Percentiles rank a stretch among this genome's conserved stretches.
phyloP scores from a whole-genome alignment of 495 filamentous ascomycete genomes.

The Opeltia flavorubescens region DNA sequence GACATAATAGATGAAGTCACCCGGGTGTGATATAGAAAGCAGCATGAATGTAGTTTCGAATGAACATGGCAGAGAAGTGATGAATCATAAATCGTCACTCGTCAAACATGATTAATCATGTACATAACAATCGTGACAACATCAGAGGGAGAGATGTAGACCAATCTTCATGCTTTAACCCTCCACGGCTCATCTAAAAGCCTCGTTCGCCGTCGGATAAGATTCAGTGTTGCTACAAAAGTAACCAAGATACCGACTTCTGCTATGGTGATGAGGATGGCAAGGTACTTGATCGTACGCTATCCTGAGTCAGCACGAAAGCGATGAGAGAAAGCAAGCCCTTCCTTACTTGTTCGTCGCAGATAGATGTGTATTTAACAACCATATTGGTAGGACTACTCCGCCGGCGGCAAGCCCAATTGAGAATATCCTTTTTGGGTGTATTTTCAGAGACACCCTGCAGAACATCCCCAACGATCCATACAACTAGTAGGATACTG shows the following conservation, averaged over 20 bases:
- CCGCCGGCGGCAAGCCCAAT: constrained; percentile 2
- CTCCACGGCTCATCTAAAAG: background rate
- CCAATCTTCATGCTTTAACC: constrained; percentile 1
- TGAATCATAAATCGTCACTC: too few species aligned
- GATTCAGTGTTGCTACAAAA: background rate
- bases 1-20: too few species aligned
- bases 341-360: constrained; percentile 3
- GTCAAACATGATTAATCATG: background rate
- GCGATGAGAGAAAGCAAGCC: background rate
- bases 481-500: background rate
- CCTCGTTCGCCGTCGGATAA: background rate
- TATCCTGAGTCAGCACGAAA: background rate
- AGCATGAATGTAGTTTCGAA: background rate
- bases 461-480: background rate
- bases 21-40: background rate
- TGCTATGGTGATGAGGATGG: constrained; percentile 1
- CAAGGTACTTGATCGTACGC: constrained; percentile 1
- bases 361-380: constrained; percentile 1
- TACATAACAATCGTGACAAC: background rate
- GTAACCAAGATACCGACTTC: background rate
- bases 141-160: background rate
- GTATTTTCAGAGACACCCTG: background rate
- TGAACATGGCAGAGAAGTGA: too few species aligned
- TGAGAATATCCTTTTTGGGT: constrained; percentile 3
- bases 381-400: constrained; percentile 5